Evolutionary conservation across 2,329 filamentous ascomycete species (phyloP), one percentile per base, ranked within the genome.

Genomic region (Aspergillus sojae): DNA sequence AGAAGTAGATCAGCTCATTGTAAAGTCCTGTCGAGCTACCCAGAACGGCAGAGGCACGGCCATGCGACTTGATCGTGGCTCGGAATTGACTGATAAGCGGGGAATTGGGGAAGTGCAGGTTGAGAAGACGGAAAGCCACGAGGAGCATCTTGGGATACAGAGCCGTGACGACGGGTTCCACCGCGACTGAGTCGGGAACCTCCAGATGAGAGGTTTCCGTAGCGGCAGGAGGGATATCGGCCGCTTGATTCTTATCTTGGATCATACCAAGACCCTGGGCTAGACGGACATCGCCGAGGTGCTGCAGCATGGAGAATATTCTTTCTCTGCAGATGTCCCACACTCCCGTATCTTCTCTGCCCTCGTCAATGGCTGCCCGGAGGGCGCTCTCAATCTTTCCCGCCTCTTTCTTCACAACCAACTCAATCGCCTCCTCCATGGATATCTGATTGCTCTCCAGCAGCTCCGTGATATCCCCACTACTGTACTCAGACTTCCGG

Each of bases 121-220:
- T 78, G 21, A 81, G 72, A 6, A 81, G 68, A 19, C 76, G 76
- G 36, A 82, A 77, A 4, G 79, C 78, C 41, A 76, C 67, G 5
- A 81, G 74, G 21, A 80, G 75, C 23, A 77, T 74, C n/a, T 71
- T 71, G 5, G 79, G 78, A 65, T 82, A 83, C 11, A 80, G 68
- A n/a, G 68, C 68, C 4, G 70, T 70, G 23, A 80, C 68, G 26
- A 80, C 72, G 0, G 70, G 66, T 39, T 74, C 68, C 9, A 71
- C 61, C 10, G 77, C 74, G 12, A 79, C 69, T 16, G 67, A 63
- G 2, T 65, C 46, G 1, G 76, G 78, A n/a, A 80, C 73, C 6
- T 73, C 62, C n/a, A 79, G 62, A 58, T 45, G 62, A 28, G 32
- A 58, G 41, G 10, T 12, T 12, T 52, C 28, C 19, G 23, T 34